Evolutionary conservation across 257 asterid genomes (phyloP), one percentile per base, ranked within the genome.

Genomic region (Capsicum pubescens): DNA sequence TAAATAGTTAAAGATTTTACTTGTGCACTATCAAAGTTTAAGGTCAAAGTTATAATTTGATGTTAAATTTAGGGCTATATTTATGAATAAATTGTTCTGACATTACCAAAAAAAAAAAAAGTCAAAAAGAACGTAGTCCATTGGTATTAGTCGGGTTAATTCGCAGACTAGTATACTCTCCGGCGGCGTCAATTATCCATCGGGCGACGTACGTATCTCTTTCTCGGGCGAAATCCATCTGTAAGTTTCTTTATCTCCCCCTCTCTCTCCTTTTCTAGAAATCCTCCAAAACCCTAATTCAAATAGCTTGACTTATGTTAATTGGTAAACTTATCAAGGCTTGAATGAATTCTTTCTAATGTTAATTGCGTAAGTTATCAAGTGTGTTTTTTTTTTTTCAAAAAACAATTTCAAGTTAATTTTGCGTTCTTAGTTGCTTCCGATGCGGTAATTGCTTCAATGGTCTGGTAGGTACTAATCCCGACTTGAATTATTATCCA

Each of bases 241-340:
- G 78, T 39, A 16, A 16, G 55, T 69, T 39, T 69, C 8, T 4
- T 42, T 19, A 2, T 42, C 8, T 39, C 14, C 42, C 26, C 9
- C 3, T 42, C 13, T 6, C 14, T 35, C 19, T 42, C 15, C 32
- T 39, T 36, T 8, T 69, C 26, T 69, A 39, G 14, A 69, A 39
- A 21, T 74, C 42, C 80, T 68, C 46, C 46, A 50, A 15, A 74
- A 74, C 81, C 81, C 81, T 50, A 74, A 74, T 12, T 74, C 39
- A 50, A 50, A 54, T 50, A 21, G 21, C 13, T 13, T 54, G 32
- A 19, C 13, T 12, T 16, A 9, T 69, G 78, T 39, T 50, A 74
- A 74, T 74, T 74, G 81, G 81, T 26, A 52, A 50, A 74, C 12
- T 26, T 74, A 10, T 74, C 13, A 10, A 14, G 12, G 60, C 50